Evolutionary conservation across 306 rosid genomes (phyloP).

Genomic region (Luffa acutangula): DNA sequence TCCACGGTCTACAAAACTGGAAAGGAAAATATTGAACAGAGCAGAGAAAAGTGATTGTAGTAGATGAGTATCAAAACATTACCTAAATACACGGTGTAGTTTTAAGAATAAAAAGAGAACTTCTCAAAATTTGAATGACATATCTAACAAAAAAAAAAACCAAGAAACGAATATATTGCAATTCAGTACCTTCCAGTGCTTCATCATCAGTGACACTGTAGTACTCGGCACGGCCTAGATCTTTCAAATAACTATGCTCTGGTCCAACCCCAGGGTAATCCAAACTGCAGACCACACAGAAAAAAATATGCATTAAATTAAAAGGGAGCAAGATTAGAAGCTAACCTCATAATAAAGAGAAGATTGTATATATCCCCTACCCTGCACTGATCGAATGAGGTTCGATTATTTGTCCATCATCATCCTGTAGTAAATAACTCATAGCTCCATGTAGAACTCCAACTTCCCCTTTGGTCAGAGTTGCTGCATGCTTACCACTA

Average conservation of each 20-base stretch:
- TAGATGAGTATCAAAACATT: neutral
- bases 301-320: conserved; percentile 1
- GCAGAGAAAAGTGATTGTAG: neutral
- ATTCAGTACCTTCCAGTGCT: conserved; percentile 76
- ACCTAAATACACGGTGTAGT: neutral
- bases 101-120: neutral
- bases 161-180: neutral
- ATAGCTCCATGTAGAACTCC: conserved; percentile 98
- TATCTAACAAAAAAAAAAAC: neutral
- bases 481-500: conserved; percentile 97
- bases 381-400: conserved; percentile 99
- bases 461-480: conserved; percentile 74
- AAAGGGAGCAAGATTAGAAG: conserved; percentile 6
- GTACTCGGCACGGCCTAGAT: conserved; percentile 79
- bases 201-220: conserved; percentile 72
- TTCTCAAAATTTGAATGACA: neutral
- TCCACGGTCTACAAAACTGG: neutral
- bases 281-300: conserved; percentile 42
- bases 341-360: conserved; percentile 1
- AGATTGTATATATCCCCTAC: conserved; percentile 26
- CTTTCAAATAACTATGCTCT: conserved; percentile 89
- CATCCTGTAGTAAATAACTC: conserved; percentile 95
- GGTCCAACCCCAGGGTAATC: conserved; percentile 99
- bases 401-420: conserved; percentile 89
- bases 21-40: neutral